A percentile compares a stretch with the other conserved stretches of the same genome.
These are phyloP conservation scores for Bonia amplexicaulis DNA, from an alignment of 176 grass and related monocot species.

Conservation along the genomic window DNA sequence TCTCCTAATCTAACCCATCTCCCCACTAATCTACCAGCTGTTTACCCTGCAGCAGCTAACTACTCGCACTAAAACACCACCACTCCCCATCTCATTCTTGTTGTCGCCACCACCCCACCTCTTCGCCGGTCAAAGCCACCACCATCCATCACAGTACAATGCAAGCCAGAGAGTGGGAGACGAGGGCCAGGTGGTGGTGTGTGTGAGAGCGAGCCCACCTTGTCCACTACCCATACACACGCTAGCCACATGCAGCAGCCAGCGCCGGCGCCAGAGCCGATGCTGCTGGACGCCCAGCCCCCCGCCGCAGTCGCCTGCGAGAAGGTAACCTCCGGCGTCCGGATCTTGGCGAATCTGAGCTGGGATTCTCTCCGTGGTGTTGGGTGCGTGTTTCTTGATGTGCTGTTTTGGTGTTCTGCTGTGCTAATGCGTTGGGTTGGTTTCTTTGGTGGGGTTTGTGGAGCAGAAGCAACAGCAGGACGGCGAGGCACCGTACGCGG, in stretches of 20 bases:
- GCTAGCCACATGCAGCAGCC: constrained; percentile 20
- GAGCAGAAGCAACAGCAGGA: constrained; percentile 15
- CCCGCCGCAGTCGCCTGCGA: constrained; percentile 13
- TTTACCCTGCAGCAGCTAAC: constrained; percentile 11
- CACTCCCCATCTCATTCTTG: background rate
- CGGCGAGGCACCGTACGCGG: constrained; percentile 40
- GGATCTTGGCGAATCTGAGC: constrained; percentile 3
- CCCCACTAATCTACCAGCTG: constrained; percentile 19
- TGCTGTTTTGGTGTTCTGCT: background rate
- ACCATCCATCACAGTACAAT: constrained; percentile 16
- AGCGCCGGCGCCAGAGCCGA: constrained; percentile 27
- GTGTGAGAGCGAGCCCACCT: background rate
- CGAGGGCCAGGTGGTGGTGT: constrained; percentile 1
- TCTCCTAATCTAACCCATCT: background rate
- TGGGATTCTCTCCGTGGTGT: background rate
- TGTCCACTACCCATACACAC: constrained; percentile 10
- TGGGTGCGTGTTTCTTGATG: background rate
- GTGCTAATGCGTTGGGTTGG: background rate
- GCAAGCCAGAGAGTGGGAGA: background rate
- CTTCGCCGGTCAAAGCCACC: constrained; percentile 16
- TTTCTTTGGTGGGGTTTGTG: background rate
- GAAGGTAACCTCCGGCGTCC: background rate
- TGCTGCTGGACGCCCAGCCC: constrained; percentile 13
- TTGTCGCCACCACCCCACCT: background rate
- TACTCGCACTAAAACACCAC: background rate